These are phyloP conservation scores for Apiospora malaysiana DNA, from an alignment of 2,329 filamentous ascomycete species.

Conservation along the genomic window DNA sequence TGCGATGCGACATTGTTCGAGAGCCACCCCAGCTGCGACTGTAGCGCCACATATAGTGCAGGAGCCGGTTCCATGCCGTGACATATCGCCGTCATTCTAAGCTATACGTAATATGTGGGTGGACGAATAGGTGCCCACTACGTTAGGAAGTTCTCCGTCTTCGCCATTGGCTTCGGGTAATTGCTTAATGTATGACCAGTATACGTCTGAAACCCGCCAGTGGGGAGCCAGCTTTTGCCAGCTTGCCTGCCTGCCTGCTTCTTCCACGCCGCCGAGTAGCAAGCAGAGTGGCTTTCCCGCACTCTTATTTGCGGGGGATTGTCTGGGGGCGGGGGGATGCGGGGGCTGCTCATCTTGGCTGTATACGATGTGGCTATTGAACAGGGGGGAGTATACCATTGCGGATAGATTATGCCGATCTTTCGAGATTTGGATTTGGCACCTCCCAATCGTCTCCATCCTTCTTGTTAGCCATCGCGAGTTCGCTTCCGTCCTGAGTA, in stretches of 20 bases:
- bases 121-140: background rate
- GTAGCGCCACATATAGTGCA: background rate
- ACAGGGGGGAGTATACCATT: background rate
- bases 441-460: background rate
- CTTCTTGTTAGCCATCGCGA: background rate
- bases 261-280: too few species aligned
- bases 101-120: slow-evolving; percentile 4
- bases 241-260: background rate
- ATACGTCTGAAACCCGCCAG: background rate
- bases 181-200: background rate
- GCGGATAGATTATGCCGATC: background rate
- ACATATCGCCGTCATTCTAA: background rate
- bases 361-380: slow-evolving; percentile 1
- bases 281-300: slow-evolving; percentile 6
- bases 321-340: background rate
- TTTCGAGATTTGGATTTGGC: background rate
- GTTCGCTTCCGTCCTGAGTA: too few species aligned
- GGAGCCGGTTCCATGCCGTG: slow-evolving; percentile 2
- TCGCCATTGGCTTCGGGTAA: slow-evolving; percentile 1
- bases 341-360: background rate
- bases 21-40: background rate
- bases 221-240: background rate
- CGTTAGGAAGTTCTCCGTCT: background rate
- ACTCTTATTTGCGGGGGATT: background rate
- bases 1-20: slow-evolving; percentile 1